Conservation (phyloP, 768 basidiomycete genomes). For the Rhizopogon rudus region DNA sequence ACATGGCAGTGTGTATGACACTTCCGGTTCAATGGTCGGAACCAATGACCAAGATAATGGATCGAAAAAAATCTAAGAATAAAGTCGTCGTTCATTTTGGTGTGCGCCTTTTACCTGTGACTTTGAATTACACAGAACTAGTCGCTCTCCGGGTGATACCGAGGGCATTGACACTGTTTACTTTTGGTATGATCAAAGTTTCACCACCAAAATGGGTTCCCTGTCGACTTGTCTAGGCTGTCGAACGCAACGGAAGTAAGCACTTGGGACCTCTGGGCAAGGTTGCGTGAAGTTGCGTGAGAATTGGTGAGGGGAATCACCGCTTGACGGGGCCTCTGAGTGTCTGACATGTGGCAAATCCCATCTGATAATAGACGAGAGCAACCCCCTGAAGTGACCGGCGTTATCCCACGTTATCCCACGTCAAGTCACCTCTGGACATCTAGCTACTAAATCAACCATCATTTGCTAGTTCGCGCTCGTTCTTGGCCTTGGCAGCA, state of each 20-base stretch:
- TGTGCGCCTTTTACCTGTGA: no score
- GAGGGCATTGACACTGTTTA: no score
- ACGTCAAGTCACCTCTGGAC: neutral
- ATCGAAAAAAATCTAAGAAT: neutral
- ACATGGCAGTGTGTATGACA: constrained; percentile 1
- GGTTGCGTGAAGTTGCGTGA: neutral
- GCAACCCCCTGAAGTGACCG: neutral
- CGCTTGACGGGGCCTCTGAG: neutral
- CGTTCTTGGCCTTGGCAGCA: no score
- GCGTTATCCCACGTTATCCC: neutral
- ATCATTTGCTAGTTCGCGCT: no score
- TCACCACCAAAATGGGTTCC: no score
- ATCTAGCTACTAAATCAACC: neutral
- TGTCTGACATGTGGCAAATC: neutral
- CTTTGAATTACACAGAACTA: no score
- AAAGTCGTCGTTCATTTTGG: no score
- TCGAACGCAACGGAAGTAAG: no score
- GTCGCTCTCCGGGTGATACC: no score
- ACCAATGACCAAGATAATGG: neutral
- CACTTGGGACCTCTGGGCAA: no score
- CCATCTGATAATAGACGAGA: neutral
- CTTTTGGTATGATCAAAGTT: no score
- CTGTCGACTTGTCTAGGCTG: no score
- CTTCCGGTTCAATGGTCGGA: neutral
- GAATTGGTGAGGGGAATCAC: neutral